Conservation (phyloP, 768 basidiomycete genomes). For the Hortiboletus flavorubellus region DNA sequence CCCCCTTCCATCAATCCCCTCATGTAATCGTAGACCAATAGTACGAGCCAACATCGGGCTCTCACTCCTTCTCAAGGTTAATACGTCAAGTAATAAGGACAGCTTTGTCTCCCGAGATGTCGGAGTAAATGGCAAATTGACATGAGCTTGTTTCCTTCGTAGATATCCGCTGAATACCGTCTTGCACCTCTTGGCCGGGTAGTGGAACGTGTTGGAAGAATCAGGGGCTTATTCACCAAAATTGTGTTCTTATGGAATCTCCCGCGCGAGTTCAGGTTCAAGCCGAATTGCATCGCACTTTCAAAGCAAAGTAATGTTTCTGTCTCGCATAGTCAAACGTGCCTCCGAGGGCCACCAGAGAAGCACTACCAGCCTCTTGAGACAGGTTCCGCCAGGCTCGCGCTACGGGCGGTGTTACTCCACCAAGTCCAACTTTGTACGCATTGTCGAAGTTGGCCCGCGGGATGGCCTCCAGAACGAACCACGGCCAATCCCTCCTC, state of each 20-base stretch:
- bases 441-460: slow-evolving; percentile 86
- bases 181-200: too few relatives aligned
- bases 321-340: slow-evolving; percentile 4
- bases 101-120: too few relatives aligned
- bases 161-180: too few relatives aligned
- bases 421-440: slow-evolving; percentile 23
- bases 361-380: neutral
- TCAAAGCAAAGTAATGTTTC: slow-evolving; percentile 7
- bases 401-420: slow-evolving; percentile 1
- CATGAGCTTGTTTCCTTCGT: too few relatives aligned
- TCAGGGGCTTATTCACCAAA: slow-evolving; percentile 8
- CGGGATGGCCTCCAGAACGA: slow-evolving; percentile 94
- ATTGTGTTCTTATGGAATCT: neutral
- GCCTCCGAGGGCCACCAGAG: neutral
- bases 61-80: too few relatives aligned
- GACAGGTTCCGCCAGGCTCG: neutral
- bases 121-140: too few relatives aligned
- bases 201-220: too few relatives aligned
- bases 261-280: neutral
- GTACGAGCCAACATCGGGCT: too few relatives aligned
- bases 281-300: too few relatives aligned
- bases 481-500: slow-evolving; percentile 63
- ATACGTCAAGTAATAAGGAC: too few relatives aligned
- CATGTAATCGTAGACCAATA: too few relatives aligned
- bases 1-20: too few relatives aligned